A percentile compares a stretch with the other conserved stretches of the same genome.
Conservation (phyloP, 345 rosid species). For the Psidium guajava region DNA sequence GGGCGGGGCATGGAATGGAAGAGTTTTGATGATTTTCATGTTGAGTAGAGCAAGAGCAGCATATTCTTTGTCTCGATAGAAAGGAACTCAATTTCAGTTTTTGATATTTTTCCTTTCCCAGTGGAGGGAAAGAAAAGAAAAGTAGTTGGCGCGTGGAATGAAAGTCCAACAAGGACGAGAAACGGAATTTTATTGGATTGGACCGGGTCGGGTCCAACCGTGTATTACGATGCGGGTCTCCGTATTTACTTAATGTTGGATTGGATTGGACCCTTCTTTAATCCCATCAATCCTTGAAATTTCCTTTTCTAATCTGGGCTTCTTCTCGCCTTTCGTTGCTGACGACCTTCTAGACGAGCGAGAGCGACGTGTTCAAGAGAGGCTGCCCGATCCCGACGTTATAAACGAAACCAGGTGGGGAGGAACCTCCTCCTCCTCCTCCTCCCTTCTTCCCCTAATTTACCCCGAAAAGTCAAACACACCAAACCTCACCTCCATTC, state of each 20-base stretch:
- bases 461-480: neutral
- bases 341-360: neutral
- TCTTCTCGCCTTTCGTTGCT: neutral
- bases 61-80: neutral
- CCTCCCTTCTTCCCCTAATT: neutral
- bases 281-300: no score
- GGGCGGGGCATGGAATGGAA: neutral
- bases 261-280: no score
- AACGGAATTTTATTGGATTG: no score
- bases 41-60: neutral
- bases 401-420: neutral
- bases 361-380: neutral
- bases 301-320: no score
- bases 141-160: neutral
- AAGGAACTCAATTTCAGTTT: neutral
- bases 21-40: neutral
- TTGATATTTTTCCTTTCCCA: neutral
- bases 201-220: neutral
- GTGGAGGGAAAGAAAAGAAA: neutral
- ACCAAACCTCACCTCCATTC: neutral
- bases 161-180: neutral
- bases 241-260: no score
- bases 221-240: neutral
- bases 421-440: neutral
- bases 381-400: neutral